Conservation (phyloP, 441 rosid genomes). For the Hura crepitans region DNA sequence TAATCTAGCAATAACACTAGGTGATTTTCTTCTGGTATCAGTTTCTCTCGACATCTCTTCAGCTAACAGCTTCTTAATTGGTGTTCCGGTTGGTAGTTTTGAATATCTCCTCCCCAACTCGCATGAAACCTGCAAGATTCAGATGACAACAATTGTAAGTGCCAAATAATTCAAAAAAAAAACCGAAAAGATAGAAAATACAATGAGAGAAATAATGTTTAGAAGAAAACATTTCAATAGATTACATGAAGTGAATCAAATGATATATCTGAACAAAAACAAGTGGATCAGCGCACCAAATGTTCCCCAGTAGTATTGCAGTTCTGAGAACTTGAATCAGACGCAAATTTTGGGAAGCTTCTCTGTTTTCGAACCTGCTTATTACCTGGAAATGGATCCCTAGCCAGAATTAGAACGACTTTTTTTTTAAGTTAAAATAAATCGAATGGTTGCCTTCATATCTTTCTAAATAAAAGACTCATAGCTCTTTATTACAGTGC, state of each 20-base stretch:
- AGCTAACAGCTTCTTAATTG: slow-evolving; percentile 66
- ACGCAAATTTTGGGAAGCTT: slow-evolving; percentile 37
- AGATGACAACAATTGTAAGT: slow-evolving; percentile 17
- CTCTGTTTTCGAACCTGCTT: slow-evolving; percentile 39
- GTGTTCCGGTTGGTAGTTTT: slow-evolving; percentile 44
- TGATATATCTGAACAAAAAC: slow-evolving; percentile 17
- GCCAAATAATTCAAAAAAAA: slow-evolving; percentile 7
- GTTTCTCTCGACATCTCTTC: slow-evolving; percentile 78
- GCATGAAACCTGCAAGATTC: slow-evolving; percentile 38
- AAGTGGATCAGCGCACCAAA: slow-evolving; percentile 44
- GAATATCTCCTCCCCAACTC: slow-evolving; percentile 41
- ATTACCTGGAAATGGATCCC: slow-evolving; percentile 51
- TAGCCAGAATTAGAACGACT: slow-evolving; percentile 28
- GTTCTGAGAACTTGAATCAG: slow-evolving; percentile 47
- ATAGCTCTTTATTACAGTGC: not conserved
- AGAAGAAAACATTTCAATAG: not conserved
- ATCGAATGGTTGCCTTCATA: not conserved
- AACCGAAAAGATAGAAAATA: not conserved
- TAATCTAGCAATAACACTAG: slow-evolving; percentile 75
- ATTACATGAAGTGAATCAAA: slow-evolving; percentile 10
- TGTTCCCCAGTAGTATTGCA: slow-evolving; percentile 40
- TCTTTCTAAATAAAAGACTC: slow-evolving; percentile 1
- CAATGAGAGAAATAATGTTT: not conserved
- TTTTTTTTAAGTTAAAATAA: slow-evolving; percentile 17
- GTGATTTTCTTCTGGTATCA: slow-evolving; percentile 64